These are phyloP conservation scores for Oryza glumipatula DNA, from an alignment of 176 grass and related monocot genomes.

Conservation along the genomic window DNA sequence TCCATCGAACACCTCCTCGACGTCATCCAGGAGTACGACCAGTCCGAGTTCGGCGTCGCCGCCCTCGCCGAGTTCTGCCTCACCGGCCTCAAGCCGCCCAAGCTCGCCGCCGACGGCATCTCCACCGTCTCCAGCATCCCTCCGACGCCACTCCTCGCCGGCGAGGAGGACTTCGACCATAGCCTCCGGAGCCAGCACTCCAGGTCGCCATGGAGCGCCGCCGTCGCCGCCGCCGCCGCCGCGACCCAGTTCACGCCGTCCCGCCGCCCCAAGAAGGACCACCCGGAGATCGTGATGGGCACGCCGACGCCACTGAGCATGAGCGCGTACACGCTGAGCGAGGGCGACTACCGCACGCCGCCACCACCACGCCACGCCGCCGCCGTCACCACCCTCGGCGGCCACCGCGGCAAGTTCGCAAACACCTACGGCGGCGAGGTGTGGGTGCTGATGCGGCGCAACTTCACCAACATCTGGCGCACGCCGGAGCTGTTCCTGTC, in stretches of 20 bases:
- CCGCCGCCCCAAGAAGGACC: conserved; percentile 40
- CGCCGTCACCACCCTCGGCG: conserved; percentile 42
- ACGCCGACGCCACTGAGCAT: conserved; percentile 64
- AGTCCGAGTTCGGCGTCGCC: conserved; percentile 54
- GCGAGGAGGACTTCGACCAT: conserved; percentile 59
- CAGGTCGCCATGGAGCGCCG: conserved; percentile 54
- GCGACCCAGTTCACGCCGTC: conserved; percentile 46
- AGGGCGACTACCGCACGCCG: conserved; percentile 54
- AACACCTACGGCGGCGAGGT: conserved; percentile 58
- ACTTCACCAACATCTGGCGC: conserved; percentile 77
- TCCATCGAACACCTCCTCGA: conserved; percentile 67
- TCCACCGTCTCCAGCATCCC: conserved; percentile 51
- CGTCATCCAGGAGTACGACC: conserved; percentile 74
- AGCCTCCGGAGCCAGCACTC: conserved; percentile 64
- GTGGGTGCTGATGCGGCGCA: conserved; percentile 67
- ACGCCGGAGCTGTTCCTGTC: conserved; percentile 75
- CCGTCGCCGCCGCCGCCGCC: too few species aligned
- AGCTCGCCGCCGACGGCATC: conserved; percentile 38
- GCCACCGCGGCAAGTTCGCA: conserved; percentile 60
- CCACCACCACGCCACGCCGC: background rate
- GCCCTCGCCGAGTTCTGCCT: conserved; percentile 69
- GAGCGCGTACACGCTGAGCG: conserved; percentile 67
- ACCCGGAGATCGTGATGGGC: conserved; percentile 60
- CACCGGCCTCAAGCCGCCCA: conserved; percentile 71
- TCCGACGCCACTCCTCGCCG: conserved; percentile 17